These are phyloP conservation scores for Rhizoclosmatium sp. DNA, from an alignment of 192 early-diverging fungal genomes.

Conservation along the genomic window DNA sequence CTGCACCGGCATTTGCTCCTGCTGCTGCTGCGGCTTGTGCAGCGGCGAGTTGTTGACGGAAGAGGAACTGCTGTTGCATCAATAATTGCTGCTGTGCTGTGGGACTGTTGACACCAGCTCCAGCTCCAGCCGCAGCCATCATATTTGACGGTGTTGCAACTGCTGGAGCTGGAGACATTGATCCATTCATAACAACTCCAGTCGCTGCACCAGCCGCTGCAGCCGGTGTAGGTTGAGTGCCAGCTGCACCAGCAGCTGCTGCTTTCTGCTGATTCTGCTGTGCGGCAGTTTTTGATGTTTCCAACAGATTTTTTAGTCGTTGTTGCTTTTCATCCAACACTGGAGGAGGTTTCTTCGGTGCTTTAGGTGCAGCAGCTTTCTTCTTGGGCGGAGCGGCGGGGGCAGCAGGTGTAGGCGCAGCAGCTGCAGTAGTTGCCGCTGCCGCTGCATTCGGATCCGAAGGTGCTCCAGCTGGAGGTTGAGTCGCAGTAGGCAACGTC, in stretches of 20 bases:
- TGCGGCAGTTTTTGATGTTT: not conserved
- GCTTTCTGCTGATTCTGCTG: not conserved
- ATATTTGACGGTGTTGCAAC: not conserved
- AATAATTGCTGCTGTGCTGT: not conserved
- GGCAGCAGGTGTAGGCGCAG: conserved; percentile 5
- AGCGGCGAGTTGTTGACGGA: not conserved
- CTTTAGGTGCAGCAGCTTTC: conserved; percentile 13
- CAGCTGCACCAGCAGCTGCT: not conserved
- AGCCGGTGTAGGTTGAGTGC: not conserved
- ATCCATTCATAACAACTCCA: conserved; percentile 5
- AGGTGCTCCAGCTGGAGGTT: not conserved
- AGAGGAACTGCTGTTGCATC: not conserved
- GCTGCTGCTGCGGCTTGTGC: not conserved
- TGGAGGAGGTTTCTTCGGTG: conserved; percentile 29
- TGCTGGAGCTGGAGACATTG: not conserved
- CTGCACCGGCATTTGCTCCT: not conserved
- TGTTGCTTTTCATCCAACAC: conserved; percentile 10
- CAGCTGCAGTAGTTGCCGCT: conserved; percentile 1
- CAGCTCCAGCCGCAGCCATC: not conserved
- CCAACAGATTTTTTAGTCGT: conserved; percentile 21
- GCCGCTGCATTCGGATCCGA: not conserved
- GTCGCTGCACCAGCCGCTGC: not conserved
- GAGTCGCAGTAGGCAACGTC: not conserved
- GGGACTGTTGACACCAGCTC: not conserved
- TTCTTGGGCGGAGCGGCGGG: conserved; percentile 19